Evolutionary conservation across 2,329 filamentous ascomycete genomes (phyloP).

Genomic region (Botryotinia convoluta): DNA sequence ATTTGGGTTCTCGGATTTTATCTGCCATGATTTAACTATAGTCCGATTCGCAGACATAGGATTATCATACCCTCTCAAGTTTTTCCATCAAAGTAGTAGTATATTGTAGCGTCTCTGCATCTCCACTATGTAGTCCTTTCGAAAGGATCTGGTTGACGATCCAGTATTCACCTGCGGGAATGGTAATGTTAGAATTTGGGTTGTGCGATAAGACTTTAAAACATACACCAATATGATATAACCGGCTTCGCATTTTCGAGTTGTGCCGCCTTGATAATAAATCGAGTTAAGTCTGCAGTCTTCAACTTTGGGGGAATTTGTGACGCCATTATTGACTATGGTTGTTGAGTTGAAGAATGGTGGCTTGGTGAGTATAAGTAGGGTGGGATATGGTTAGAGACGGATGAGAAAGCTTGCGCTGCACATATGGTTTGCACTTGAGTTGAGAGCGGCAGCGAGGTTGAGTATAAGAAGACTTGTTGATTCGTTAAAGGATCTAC

Average conservation of each 20-base stretch:
- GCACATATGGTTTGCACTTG: not conserved
- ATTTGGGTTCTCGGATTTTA: constrained; percentile 67
- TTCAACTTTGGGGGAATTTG: constrained; percentile 70
- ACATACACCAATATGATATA: constrained; percentile 91
- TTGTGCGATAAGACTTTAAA: not conserved
- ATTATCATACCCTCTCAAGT: constrained; percentile 65
- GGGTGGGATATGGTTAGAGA: not conserved
- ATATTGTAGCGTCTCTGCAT: constrained; percentile 76
- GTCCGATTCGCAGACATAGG: not conserved
- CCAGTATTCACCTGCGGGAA: constrained; percentile 77
- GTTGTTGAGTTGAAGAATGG: not conserved
- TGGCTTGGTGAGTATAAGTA: not conserved
- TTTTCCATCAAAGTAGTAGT: constrained; percentile 87
- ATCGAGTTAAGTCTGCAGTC: constrained; percentile 77
- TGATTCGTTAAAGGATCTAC: not conserved
- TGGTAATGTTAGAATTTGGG: constrained; percentile 27
- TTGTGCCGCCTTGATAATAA: constrained; percentile 79
- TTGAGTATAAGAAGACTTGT: not conserved
- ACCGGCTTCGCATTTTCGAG: constrained; percentile 82
- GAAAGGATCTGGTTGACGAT: constrained; percentile 88
- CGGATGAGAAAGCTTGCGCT: not conserved
- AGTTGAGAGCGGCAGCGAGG: not conserved
- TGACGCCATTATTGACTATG: constrained; percentile 60
- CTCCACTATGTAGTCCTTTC: constrained; percentile 72
- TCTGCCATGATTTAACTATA: constrained; percentile 43